Base-by-base conservation (phyloP, 2,329 filamentous ascomycete species). In the Leptographium lundbergii region DNA sequence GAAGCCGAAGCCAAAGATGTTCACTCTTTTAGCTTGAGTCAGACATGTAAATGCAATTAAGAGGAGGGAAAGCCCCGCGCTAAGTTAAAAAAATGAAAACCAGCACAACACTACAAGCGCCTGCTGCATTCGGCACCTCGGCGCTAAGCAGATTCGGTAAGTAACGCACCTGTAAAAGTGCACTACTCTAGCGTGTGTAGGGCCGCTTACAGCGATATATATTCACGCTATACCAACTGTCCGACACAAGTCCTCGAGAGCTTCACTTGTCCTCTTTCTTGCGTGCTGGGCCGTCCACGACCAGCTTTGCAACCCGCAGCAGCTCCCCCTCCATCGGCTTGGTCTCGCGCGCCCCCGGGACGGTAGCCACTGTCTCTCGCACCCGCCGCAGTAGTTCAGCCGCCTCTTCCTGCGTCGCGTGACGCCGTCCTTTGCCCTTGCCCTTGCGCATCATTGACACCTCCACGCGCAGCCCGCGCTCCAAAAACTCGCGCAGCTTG, bases 401-500 rank as follows among this genome's bases (percentile, higher is more conserved):
- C 24, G 82, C 82, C 71, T 91, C 85, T 27, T 84, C 81, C 45
- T 67, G 66, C 0, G 76, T 82, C 0, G 87, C 83, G 60, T 75
- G 75, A 63, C 80, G 76, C 66, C 76, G 76, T 62, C 79, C 76
- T 63, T 82, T 83, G 60, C 78, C 77, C 65, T 78, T 81, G 77
- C 86, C 91, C 69, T 81, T 81, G 60, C 69, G 70, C n/a, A 83
- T 82, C 55, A 96, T 66, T 57, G 86, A 66, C 13, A 96, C 68
- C 69, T 94, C 86, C 24, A 96, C 89, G 68, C 79, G 84, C 69
- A 81, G 79, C 1, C 91, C 91, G 70, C 89, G 89, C 10, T 70
- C 74, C 68, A 96, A 68, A 68, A 96, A 96, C 58, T 74, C 77
- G 62, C 73, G 73, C 66, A 92, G 70, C 73, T 84, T 82, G 67